These are phyloP conservation scores for Fusarium sambucinum DNA, from an alignment of 2,329 filamentous ascomycete species.

Conservation along the genomic window DNA sequence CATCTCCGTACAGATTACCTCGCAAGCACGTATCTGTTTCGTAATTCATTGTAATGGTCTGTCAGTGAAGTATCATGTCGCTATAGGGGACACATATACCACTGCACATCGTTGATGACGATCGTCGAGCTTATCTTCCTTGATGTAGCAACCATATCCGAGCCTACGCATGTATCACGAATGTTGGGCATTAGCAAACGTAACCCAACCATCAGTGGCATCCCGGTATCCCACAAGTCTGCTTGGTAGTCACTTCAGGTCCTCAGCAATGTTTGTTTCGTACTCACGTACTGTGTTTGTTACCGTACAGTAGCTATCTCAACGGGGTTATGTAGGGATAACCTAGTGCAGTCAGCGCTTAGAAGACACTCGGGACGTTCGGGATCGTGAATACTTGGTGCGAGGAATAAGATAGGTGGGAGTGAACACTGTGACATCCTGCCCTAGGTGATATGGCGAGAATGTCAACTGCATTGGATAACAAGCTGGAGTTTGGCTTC, in stretches of 20 bases:
- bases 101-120: constrained; percentile 4
- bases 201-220: background rate
- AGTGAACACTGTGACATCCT: background rate
- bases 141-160: constrained; percentile 10
- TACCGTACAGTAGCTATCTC: background rate
- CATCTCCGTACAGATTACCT: background rate
- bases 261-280: background rate
- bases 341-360: background rate
- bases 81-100: background rate
- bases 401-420: background rate
- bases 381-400: background rate
- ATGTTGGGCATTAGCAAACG: constrained; percentile 2
- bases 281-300: background rate
- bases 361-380: background rate
- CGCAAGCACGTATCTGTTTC: background rate
- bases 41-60: background rate
- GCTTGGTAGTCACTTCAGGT: background rate
- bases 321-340: background rate
- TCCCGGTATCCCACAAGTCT: background rate
- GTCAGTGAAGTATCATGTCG: background rate
- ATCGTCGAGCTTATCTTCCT: constrained; percentile 18
- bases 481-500: no score
- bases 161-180: constrained; percentile 17
- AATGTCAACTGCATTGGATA: background rate
- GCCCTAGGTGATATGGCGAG: background rate